Conservation (phyloP, 2,329 filamentous ascomycete species). For the Biscogniauxia marginata region DNA sequence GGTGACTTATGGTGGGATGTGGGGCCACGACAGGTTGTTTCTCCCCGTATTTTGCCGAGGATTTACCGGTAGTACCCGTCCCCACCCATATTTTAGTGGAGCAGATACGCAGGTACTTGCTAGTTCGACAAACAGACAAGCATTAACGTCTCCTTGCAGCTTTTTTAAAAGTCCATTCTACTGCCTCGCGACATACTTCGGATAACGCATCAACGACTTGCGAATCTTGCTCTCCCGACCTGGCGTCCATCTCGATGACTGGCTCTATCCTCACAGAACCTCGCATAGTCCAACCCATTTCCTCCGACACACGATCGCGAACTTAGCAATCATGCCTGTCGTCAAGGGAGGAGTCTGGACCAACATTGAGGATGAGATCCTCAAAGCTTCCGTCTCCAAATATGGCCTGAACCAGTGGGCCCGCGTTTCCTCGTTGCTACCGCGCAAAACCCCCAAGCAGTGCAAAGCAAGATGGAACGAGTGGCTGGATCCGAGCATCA, state of each 20-base stretch:
- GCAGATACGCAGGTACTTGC: too few relatives aligned
- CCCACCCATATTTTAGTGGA: too few relatives aligned
- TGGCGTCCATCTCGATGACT: not conserved
- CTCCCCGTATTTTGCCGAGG: too few relatives aligned
- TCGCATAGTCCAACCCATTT: not conserved
- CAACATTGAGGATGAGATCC: conserved; percentile 88
- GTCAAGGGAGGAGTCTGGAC: conserved; percentile 76
- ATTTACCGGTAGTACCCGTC: too few relatives aligned
- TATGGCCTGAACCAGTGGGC: conserved; percentile 98
- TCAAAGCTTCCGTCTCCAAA: conserved; percentile 92
- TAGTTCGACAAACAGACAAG: too few relatives aligned
- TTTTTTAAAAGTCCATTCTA: too few relatives aligned
- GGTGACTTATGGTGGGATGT: too few relatives aligned
- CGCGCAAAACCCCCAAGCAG: conserved; percentile 97
- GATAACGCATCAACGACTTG: too few relatives aligned
- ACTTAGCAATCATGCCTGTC: conserved; percentile 58
- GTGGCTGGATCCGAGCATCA: conserved; percentile 97
- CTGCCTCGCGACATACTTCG: too few relatives aligned
- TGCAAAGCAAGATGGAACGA: conserved; percentile 98
- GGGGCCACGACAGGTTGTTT: too few relatives aligned
- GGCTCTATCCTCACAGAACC: not conserved
- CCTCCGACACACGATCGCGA: not conserved
- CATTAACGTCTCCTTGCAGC: too few relatives aligned
- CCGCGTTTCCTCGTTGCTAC: conserved; percentile 92
- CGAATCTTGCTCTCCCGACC: too few relatives aligned